phyloP scores from a whole-genome alignment of 78 protist species.

The Guillardia theta region DNA sequence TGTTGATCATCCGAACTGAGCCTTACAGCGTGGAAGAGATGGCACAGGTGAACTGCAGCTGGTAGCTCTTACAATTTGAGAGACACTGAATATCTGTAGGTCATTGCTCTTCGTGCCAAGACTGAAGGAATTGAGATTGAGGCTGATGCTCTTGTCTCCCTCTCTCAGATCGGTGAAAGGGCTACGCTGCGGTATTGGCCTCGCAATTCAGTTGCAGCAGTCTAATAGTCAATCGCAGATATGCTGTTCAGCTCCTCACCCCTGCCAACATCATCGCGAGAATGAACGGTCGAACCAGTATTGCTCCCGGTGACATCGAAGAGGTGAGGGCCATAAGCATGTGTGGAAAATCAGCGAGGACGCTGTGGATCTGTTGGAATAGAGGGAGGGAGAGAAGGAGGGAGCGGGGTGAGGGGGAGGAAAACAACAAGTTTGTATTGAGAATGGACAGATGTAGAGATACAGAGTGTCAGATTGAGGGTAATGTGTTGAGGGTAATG shows the following conservation, averaged over 20 bases:
- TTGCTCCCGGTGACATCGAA: constrained; percentile 31
- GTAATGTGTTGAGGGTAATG: too few species aligned
- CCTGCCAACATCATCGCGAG: constrained; percentile 90
- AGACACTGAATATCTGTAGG: too few species aligned
- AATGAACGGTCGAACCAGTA: constrained; percentile 65
- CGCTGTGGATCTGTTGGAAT: too few species aligned
- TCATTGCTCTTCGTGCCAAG: constrained; percentile 48
- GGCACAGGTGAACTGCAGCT: constrained; percentile 55
- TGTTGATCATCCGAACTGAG: constrained; percentile 94
- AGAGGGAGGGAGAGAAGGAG: neutral
- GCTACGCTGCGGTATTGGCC: constrained; percentile 27
- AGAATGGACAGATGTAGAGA: too few species aligned
- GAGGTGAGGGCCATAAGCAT: too few species aligned
- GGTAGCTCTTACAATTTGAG: too few species aligned
- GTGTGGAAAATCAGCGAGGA: too few species aligned
- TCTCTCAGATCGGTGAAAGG: constrained; percentile 27
- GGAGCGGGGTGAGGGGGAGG: neutral
- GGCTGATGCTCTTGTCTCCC: neutral
- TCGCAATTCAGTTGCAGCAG: too few species aligned
- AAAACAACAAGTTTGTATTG: neutral
- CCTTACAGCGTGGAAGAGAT: constrained; percentile 83
- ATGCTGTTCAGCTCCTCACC: constrained; percentile 95
- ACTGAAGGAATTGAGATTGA: neutral
- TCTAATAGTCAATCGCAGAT: too few species aligned
- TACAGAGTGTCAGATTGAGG: too few species aligned